Evolutionary conservation across 2,329 filamentous ascomycete species (phyloP), one percentile per base, ranked within the genome.

Genomic region (Aureobasidium sp.): DNA sequence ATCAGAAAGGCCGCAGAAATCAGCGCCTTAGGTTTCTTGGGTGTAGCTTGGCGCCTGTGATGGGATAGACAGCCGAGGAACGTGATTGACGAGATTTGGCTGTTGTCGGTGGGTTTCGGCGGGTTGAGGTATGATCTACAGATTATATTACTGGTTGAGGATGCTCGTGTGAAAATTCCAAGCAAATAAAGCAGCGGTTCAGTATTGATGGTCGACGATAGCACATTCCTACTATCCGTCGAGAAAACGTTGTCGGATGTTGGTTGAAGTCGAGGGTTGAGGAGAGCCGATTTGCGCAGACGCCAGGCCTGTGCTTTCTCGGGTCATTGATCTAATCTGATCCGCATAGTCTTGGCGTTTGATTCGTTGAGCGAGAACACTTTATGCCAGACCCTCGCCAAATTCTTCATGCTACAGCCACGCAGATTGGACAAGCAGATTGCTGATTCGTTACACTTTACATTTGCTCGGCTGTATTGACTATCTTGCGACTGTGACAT

Each of bases 1-100:
- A 34, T 44, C 37, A n/a, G 11, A 17, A 9, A 44, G 39, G 9
- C 17, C 27, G 39, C 52, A 34, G 52, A 7, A 56, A 56, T 15
- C 39, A 34, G 44, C 39, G 39, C 34, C 25, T 44, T 44, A 44
- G 52, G 9, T 22, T 44, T 56, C 52, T 56, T 56, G 52, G 52
- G 5, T 22, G 17, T 41, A 31, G 39, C 52, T 56, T 56, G 52
- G 52, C 52, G 22, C 11, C 20, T 22, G 27, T 44, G 52, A 56
- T 56, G 52, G 39, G 39, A 56, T 56, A 56, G 36, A 31, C 52
- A 56, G 52, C 52, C 52, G 52, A 56, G 52, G 52, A 44, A 44
- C 52, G 52, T 56, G 52, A 34, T 44, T 34, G 37, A 27, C 7
- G n/a, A 20, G 36, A 31, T 14, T 27, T 39, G n/a, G 34, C 34